phyloP scores from a whole-genome alignment of 1,284 basidiomycete genomes.

The Sporisorium exsertum region DNA sequence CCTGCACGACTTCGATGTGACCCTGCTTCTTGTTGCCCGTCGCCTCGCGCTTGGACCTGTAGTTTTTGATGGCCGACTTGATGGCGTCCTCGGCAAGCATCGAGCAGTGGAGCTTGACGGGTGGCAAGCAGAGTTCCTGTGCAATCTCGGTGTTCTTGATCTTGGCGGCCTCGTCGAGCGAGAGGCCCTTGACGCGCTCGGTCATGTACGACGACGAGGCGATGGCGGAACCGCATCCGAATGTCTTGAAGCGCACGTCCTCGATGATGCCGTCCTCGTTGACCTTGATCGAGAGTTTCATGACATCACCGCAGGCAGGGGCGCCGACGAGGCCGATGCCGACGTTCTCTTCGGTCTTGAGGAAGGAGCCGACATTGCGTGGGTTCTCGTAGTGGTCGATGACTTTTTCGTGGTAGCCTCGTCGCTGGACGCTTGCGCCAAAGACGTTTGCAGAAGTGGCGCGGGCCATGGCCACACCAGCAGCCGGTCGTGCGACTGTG shows the following conservation, averaged over 20 bases:
- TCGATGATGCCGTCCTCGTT: constrained; percentile 92
- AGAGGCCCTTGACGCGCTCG: constrained; percentile 94
- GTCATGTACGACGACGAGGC: constrained; percentile 80
- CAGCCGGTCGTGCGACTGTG: constrained; percentile 42
- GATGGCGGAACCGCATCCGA: constrained; percentile 88
- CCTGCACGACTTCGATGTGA: constrained; percentile 82
- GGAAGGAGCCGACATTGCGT: constrained; percentile 81
- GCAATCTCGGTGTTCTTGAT: constrained; percentile 99
- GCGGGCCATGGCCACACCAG: constrained; percentile 26
- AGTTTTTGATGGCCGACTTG: constrained; percentile 71
- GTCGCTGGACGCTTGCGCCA: constrained; percentile 38
- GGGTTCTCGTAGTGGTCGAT: constrained; percentile 70
- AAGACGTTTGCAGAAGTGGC: constrained; percentile 26
- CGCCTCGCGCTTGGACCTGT: constrained; percentile 59
- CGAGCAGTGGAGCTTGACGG: constrained; percentile 83
- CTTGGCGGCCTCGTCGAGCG: constrained; percentile 90
- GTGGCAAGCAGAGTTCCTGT: constrained; percentile 85
- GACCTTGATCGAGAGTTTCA: constrained; percentile 99
- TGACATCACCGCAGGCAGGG: constrained; percentile 92
- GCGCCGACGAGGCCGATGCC: constrained; percentile 98
- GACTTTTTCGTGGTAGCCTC: constrained; percentile 68
- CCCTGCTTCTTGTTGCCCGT: constrained; percentile 70
- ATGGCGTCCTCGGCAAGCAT: constrained; percentile 99
- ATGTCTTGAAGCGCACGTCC: constrained; percentile 90
- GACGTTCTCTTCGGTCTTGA: constrained; percentile 89